Base-by-base conservation (phyloP, 345 rosid genomes). In the Rubroshorea leprosula region DNA sequence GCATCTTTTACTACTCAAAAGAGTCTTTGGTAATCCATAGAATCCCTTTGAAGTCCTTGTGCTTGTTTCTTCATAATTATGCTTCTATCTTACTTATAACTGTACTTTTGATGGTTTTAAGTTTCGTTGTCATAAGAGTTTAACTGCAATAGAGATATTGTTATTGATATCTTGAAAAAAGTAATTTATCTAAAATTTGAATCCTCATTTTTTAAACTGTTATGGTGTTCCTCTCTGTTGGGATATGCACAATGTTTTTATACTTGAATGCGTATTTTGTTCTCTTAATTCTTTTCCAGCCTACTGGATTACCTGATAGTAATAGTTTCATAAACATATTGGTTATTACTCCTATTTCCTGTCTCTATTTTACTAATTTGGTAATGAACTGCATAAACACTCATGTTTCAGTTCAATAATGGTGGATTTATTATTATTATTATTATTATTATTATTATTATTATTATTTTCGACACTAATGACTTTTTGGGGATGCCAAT, bases 21-120 rank as follows among this genome's bases (percentile, higher is more conserved):
- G 98, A 92, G 61, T 66, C 98, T 66, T 66, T 92, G 86, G 98
- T 92, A 85, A 69, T 68, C 58, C 44, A 11, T n/a, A n/a, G n/a
- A n/a, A n/a, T n/a, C n/a, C 17, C 39, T 69, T 8, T 29, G 17
- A 41, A 49, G 53, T 59, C 8, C 23, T 57, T 52, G 3, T 29
- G 17, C 1, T 39, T 20, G 20, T 47, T 23, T 27, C 27, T 53
- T 64, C 41, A 23, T 49, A 56, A 45, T 10, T 4, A 22, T 5
- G 18, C 4, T 4, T 13, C 26, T 27, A 23, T 44, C 45, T 38
- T 16, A 1, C 21, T 23, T 1, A 16, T 15, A 14, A 3, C 12
- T 38, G 5, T 5, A 49, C 3, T 20, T 23, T 27, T 49, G 21
- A 16, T 13, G 11, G 17, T 20, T 7, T 50, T 18, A 5, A 31